These are phyloP conservation scores for Hordeum pubiflorum DNA, from an alignment of 202 grass and related monocot species.

Conservation along the genomic window DNA sequence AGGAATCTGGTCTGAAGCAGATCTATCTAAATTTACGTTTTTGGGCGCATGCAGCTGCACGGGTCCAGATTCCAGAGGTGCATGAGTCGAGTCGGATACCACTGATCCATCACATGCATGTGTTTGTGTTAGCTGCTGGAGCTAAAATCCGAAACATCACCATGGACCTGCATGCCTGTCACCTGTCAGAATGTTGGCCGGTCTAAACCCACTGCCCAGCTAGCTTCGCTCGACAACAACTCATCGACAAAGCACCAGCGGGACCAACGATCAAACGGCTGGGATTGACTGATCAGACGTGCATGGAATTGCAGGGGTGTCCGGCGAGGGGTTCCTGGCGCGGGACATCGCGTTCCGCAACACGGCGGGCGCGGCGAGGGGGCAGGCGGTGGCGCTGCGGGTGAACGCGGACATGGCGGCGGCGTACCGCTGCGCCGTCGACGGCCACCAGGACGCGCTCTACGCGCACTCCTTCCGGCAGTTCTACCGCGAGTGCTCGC, in stretches of 20 bases:
- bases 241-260: not conserved
- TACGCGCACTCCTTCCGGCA: conserved; percentile 91
- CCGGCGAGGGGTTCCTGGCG: conserved; percentile 67
- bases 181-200: not conserved
- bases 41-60: not conserved
- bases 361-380: conserved; percentile 56
- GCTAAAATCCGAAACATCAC: conserved; percentile 11
- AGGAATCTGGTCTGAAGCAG: not conserved
- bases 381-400: conserved; percentile 77
- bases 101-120: conserved; percentile 18
- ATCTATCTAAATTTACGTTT: not conserved
- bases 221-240: not conserved
- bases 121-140: not conserved
- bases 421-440: conserved; percentile 56
- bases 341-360: conserved; percentile 75
- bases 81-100: conserved; percentile 8
- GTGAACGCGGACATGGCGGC: conserved; percentile 67
- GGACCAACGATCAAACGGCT: not conserved
- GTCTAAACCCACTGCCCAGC: not conserved
- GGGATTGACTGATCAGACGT: not conserved
- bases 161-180: conserved; percentile 15
- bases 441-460: conserved; percentile 70
- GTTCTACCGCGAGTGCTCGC: conserved; percentile 82
- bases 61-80: not conserved
- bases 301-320: conserved; percentile 37